phyloP scores from a whole-genome alignment of 148 eudicot species.

The Rhododendron simsii region DNA sequence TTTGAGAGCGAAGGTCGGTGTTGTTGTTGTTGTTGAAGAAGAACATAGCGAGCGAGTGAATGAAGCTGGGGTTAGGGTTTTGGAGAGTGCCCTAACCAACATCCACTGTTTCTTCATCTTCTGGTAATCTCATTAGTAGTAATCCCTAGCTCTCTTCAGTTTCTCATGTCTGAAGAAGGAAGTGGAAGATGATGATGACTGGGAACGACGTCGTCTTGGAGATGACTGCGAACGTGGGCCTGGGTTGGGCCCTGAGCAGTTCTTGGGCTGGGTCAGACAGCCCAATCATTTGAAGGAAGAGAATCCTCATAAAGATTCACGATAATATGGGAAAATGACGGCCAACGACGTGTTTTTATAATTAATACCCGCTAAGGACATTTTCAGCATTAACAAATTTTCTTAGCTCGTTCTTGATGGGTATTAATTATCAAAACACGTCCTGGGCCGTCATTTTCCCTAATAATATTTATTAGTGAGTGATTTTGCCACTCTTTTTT shows the following conservation, averaged over 20 bases:
- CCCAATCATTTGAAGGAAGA: background rate
- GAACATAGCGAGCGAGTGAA: constrained; percentile 10
- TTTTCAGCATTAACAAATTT: no score
- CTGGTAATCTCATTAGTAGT: background rate
- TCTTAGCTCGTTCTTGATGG: no score
- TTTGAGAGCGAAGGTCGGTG: constrained; percentile 47
- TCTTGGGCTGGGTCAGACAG: background rate
- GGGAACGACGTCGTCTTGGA: background rate
- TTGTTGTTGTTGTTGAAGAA: constrained; percentile 20
- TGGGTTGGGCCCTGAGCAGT: background rate
- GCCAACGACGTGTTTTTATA: no score
- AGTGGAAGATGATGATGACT: background rate
- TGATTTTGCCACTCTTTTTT: no score
- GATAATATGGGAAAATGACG: no score
- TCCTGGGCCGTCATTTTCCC: no score
- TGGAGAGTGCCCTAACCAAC: constrained; percentile 18
- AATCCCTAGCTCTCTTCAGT: background rate
- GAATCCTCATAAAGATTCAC: no score
- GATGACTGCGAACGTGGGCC: background rate
- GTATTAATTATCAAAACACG: no score
- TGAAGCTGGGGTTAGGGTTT: constrained; percentile 33
- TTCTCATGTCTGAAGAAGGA: background rate
- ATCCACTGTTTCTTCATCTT: constrained; percentile 10
- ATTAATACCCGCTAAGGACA: no score
- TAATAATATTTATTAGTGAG: no score